Evolutionary conservation across 1,139 yeast species (phyloP), one percentile per base, ranked within the genome.

Genomic region (Suhomyces bribrorum): DNA sequence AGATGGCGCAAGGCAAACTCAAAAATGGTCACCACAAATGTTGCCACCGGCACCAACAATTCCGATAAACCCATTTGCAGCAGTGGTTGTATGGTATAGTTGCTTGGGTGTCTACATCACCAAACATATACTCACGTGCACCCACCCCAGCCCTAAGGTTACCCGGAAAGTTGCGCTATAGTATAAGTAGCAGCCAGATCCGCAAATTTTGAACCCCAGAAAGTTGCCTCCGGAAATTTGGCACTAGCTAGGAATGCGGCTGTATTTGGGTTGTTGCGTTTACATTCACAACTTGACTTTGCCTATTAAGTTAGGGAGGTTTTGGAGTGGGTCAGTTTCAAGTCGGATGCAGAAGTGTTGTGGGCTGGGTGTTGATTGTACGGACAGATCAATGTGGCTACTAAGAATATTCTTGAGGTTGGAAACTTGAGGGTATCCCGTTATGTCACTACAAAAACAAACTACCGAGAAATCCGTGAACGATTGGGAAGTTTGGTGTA

Each of bases 381-480:
- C 64, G 80, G 81, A 61, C 64, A 75, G 80, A 75, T 43, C 36
- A 58, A 48, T 36, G 70, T 72, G 79, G 67, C 66, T 71, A 68
- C 58, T 54, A 63, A 75, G 81, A 61, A 75, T 72, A 64, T 64
- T 62, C 57, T 47, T 49, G 55, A 56, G 70, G 61, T 54, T 49
- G 38, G 59, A 59, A 54, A 74, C 74, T 59, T 55, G 57, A 50
- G 59, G 52, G 76, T 67, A 60, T 77, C 82, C 82, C 82, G 82
- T 77, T 72, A 72, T 62, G 64, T 68, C 81, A 70, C 72, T 40
- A 77, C 77, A 77, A 63, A n/a, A n/a, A n/a, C n/a, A n/a, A n/a
- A n/a, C n/a, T n/a, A n/a, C n/a, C n/a, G n/a, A n/a, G n/a, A n/a
- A n/a, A n/a, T n/a, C n/a, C n/a, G n/a, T n/a, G n/a, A n/a, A n/a